Percentiles rank a stretch among this genome's conserved stretches.
These are phyloP conservation scores for Claviceps humidiphila DNA, from an alignment of 2,329 filamentous ascomycete species.

Conservation along the genomic window DNA sequence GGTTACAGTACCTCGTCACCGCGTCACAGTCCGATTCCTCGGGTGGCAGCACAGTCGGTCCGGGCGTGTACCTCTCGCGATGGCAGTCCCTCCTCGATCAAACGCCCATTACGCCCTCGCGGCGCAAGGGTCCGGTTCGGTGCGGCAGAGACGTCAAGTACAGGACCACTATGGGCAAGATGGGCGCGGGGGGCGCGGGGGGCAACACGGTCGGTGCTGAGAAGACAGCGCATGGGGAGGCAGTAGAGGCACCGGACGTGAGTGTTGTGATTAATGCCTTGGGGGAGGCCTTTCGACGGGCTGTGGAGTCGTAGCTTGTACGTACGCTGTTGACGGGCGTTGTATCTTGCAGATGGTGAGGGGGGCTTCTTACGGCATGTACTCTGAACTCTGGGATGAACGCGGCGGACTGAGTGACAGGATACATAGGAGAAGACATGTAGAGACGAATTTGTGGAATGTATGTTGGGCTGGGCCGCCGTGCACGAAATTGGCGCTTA, in stretches of 20 bases:
- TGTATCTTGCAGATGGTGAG: too few species aligned
- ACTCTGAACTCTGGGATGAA: too few species aligned
- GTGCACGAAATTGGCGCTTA: too few species aligned
- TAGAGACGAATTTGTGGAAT: too few species aligned
- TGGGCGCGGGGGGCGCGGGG: conserved; percentile 21
- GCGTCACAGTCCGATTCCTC: conserved; percentile 10
- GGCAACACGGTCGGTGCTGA: conserved; percentile 10
- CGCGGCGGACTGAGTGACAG: too few species aligned
- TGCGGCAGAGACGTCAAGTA: conserved; percentile 38
- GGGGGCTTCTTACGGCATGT: too few species aligned
- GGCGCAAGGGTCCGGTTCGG: conserved; percentile 37
- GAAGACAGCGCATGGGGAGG: conserved; percentile 11
- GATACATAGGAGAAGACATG: too few species aligned
- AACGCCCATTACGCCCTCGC: conserved; percentile 53
- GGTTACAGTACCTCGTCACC: conserved; percentile 45
- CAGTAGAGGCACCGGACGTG: conserved; percentile 17
- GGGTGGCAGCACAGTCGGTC: conserved; percentile 37
- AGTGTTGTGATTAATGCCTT: conserved; percentile 17
- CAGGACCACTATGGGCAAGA: conserved; percentile 29
- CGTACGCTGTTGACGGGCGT: too few species aligned
- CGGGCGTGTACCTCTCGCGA: conserved; percentile 57
- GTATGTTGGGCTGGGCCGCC: too few species aligned
- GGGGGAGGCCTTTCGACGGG: conserved; percentile 28
- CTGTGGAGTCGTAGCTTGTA: conserved; percentile 17
- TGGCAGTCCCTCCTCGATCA: conserved; percentile 61